These are phyloP conservation scores for Colletotrichum phormii DNA, from an alignment of 2,329 filamentous ascomycete genomes.

Conservation along the genomic window DNA sequence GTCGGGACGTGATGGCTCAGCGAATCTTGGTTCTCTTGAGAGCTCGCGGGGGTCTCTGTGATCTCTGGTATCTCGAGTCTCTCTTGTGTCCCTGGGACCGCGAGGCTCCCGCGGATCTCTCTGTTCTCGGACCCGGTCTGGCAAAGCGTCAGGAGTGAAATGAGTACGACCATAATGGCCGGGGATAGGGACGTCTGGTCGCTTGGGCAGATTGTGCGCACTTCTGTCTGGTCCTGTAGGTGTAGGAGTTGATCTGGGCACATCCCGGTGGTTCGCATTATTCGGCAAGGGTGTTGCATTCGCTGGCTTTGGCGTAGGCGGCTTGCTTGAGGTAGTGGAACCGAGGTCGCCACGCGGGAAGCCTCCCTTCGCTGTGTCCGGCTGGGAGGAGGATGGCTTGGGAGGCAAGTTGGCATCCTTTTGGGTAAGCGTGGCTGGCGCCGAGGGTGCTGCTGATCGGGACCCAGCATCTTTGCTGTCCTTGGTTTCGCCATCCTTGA, in stretches of 20 bases:
- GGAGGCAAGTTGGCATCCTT: slow-evolving; percentile 35
- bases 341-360: slow-evolving; percentile 9
- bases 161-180: slow-evolving; percentile 60
- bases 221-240: slow-evolving; percentile 36
- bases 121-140: slow-evolving; percentile 38
- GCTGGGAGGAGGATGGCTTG: slow-evolving; percentile 36
- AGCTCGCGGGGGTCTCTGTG: slow-evolving; percentile 47
- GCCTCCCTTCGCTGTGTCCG: slow-evolving; percentile 40
- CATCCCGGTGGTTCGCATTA: slow-evolving; percentile 43
- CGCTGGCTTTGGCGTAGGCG: slow-evolving; percentile 43
- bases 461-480: slow-evolving; percentile 53
- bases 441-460: slow-evolving; percentile 8
- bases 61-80: slow-evolving; percentile 39
- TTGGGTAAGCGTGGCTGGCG: slow-evolving; percentile 4
- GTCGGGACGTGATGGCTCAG: slow-evolving; percentile 54
- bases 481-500: slow-evolving; percentile 71
- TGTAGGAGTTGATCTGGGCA: slow-evolving; percentile 48
- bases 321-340: slow-evolving; percentile 40
- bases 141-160: slow-evolving; percentile 45
- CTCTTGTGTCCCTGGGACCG: slow-evolving; percentile 44
- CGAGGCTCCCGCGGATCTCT: slow-evolving; percentile 48
- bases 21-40: slow-evolving; percentile 48
- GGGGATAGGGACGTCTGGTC: slow-evolving; percentile 68
- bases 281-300: slow-evolving; percentile 30
- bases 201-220: slow-evolving; percentile 59